Evolutionary conservation across 2,329 filamentous ascomycete species (phyloP), one percentile per base, ranked within the genome.

Genomic region (Rhinocladiella similis): DNA sequence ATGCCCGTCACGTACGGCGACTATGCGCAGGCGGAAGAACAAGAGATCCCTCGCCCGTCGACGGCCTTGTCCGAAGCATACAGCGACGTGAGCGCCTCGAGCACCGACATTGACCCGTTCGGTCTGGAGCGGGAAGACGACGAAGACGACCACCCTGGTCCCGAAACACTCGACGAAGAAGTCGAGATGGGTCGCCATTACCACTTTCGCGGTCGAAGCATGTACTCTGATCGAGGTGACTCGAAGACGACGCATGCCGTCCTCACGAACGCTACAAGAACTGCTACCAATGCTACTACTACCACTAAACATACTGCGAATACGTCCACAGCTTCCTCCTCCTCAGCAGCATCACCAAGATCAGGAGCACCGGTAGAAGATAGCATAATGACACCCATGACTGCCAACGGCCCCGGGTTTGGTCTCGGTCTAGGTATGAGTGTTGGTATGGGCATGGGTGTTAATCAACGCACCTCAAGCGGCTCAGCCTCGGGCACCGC

Each of bases 91-190:
- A 62, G 58, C 27, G 49, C 53, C 19, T 58, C 60, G 10, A 63
- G 60, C 5, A 63, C 63, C 7, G 63, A 66, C 42, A 50, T 66
- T 19, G 63, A 66, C 33, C 63, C 63, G 1, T 66, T 66, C 29
- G 56, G 60, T 10, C 54, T 66, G 12, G 63, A 64, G 25, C 53
- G 58, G 10, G 57, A 56, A 35, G 57, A 60, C 18, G 61, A 62
- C 49, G 58, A 60, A n/a, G 61, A 62, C 49, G 58, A 60, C 39
- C 54, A 58, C 19, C 59, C 61, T 12, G 63, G 61, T n/a, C 56
- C 62, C 20, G 59, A 56, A 19, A 61, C 60, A 10, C 35, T 65
- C 41, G 63, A 65, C 14, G 61, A 63, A 46, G 54, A 57, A 46
- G 46, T 57, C 20, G 47, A 47, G 12, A 47, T 59, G 49, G 50